Evolutionary conservation across 139 green algal species (phyloP).

Genomic region (Chlamydomonas schloesseri): DNA sequence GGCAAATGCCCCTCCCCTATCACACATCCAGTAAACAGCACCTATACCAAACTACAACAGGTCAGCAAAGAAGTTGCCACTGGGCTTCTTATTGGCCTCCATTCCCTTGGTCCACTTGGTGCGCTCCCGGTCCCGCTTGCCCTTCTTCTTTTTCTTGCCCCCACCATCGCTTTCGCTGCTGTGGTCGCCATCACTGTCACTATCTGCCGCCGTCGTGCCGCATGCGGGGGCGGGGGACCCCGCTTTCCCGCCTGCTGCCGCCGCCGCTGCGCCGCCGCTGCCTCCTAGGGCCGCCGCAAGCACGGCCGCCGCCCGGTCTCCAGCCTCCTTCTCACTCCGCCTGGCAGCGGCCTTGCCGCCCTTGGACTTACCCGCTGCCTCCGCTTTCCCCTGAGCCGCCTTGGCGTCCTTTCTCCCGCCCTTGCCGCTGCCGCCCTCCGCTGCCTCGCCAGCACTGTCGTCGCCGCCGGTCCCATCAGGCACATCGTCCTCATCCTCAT

Average conservation of each 20-base stretch:
- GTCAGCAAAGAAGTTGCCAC: constrained; percentile 63
- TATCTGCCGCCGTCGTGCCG: no score
- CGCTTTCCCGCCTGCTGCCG: background rate
- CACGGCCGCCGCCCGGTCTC: background rate
- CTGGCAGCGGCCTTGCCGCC: background rate
- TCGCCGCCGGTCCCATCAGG: background rate
- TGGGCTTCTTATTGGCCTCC: constrained; percentile 24
- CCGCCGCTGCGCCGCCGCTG: background rate
- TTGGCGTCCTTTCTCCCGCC: background rate
- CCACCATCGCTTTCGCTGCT: constrained; percentile 25
- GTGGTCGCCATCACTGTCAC: background rate
- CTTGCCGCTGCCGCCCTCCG: constrained; percentile 5
- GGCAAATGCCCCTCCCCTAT: no score
- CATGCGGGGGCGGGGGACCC: background rate
- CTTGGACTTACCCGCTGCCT: background rate
- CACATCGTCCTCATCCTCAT: constrained; percentile 3
- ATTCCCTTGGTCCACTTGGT: constrained; percentile 48
- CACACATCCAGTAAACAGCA: no score
- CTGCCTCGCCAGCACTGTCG: background rate
- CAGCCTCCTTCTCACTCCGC: background rate
- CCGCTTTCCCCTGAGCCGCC: background rate
- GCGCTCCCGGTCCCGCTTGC: constrained; percentile 57
- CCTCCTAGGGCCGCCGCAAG: background rate
- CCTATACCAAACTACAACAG: constrained; percentile 53
- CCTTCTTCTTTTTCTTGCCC: constrained; percentile 47